These are phyloP conservation scores for Myxozyma geophila DNA, from an alignment of 805 yeast species.

Conservation along the genomic window DNA sequence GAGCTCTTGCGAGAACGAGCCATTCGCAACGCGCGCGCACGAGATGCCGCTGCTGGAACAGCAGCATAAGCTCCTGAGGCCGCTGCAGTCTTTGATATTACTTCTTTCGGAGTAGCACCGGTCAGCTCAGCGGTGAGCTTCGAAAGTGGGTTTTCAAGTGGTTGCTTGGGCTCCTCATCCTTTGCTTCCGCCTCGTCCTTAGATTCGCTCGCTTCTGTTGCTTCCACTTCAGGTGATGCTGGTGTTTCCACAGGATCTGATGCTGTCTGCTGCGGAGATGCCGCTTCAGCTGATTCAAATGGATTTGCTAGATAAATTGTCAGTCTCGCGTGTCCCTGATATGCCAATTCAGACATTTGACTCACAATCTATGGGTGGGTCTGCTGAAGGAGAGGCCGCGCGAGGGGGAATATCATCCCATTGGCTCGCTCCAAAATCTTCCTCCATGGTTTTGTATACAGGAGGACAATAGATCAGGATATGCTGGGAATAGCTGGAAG, in stretches of 20 bases:
- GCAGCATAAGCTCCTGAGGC: constrained; percentile 21
- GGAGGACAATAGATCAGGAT: background rate
- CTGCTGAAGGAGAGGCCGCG: constrained; percentile 13
- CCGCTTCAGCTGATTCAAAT: background rate
- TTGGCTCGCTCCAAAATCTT: constrained; percentile 32
- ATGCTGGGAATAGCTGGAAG: background rate
- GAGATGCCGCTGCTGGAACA: constrained; percentile 31
- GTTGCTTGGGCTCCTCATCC: constrained; percentile 2
- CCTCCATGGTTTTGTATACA: constrained; percentile 17
- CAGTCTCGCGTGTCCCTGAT: background rate
- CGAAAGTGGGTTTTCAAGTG: constrained; percentile 3
- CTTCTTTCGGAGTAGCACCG: constrained; percentile 11
- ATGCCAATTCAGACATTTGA: background rate
- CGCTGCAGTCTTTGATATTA: constrained; percentile 2
- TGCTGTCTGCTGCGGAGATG: background rate
- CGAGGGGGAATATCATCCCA: constrained; percentile 35
- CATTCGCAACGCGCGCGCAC: constrained; percentile 35
- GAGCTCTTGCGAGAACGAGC: constrained; percentile 33
- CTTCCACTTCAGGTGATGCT: constrained; percentile 2
- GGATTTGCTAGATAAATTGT: background rate
- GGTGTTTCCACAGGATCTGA: constrained; percentile 20
- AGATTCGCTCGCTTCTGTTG: background rate
- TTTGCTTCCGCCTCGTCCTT: constrained; percentile 1
- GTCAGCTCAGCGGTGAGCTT: constrained; percentile 11
- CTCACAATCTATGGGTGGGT: constrained; percentile 15